Evolutionary conservation across 2,329 filamentous ascomycete genomes (phyloP), one percentile per base, ranked within the genome.

Genomic region (Colletotrichum tofieldiae): DNA sequence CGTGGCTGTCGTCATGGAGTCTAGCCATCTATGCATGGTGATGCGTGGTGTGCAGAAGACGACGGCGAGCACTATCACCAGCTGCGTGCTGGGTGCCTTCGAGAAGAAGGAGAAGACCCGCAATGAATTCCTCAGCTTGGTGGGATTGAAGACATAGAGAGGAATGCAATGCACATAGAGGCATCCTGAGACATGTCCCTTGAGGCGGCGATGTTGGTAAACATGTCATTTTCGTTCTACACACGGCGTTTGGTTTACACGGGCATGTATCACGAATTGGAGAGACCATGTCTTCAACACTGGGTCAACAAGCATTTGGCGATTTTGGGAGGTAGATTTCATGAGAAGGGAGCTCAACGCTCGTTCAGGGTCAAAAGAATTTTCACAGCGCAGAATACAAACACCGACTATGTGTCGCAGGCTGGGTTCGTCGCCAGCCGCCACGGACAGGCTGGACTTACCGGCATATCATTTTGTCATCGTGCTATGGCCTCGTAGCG

Each of bases 31-130:
- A 58, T 99, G 96, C 86, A 99, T 98, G 96, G 95, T 98, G 20
- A 98, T 98, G 95, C 91, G 96, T 58, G 96, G 96, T n/a, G 96
- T 99, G 12, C 91, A 98, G 81, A 98, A 99, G 87, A 95, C 94
- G 0, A 90, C 88, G 51, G 92, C 93, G 62, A 93, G 90, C 23
- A 98, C 96, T 8, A 96, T 97, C 47, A 99, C 96, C 23, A 98
- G 95, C 85, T 98, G 96, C 81, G 97, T 99, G 84, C 89, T 98
- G n/a, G 96, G 96, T 49, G 95, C 95, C 78, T 97, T 99, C 87
- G 92, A 98, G 79, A 92, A 92, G 73, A 94, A 94, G 77, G 94
- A 94, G 73, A 98, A 98, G 88, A 98, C 96, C 14, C 88, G 96
- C 77, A 97, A 98, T 81, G 96, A 99, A 83, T 99, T 99, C 79